phyloP scores from a whole-genome alignment of 352 stramenopile species.

The Pythium rishiriense region DNA sequence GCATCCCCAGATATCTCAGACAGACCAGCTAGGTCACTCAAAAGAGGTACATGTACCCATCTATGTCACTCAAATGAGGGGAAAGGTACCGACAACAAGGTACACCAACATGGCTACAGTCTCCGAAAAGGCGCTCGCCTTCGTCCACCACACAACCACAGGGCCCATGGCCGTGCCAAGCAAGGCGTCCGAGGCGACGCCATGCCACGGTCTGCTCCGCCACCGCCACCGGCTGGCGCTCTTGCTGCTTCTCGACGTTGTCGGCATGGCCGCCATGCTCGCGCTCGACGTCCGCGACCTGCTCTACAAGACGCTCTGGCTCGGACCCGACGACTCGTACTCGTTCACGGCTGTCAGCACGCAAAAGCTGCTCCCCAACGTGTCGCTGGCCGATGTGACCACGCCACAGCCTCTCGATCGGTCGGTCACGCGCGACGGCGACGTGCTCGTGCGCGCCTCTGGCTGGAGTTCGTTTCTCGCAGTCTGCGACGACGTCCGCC shows the following conservation, averaged over 20 bases:
- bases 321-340: conserved; percentile 26
- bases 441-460: conserved; percentile 1
- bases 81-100: neutral
- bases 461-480: conserved; percentile 26
- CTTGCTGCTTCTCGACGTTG: conserved; percentile 3
- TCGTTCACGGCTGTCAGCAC: conserved; percentile 15
- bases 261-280: conserved; percentile 14
- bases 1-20: too few species aligned
- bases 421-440: neutral
- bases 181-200: too few species aligned
- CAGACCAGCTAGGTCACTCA: too few species aligned
- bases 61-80: too few species aligned
- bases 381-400: neutral
- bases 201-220: too few species aligned
- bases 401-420: conserved; percentile 1
- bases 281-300: conserved; percentile 27
- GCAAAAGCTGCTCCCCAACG: conserved; percentile 14
- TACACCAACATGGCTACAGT: neutral
- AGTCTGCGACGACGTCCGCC: conserved; percentile 12
- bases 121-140: too few species aligned
- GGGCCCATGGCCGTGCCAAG: too few species aligned
- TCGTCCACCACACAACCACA: too few species aligned
- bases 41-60: too few species aligned
- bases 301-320: conserved; percentile 28
- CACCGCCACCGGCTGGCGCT: conserved; percentile 5